A percentile compares a stretch with the other conserved stretches of the same genome.
These are phyloP conservation scores for Fusarium abutilonis DNA, from an alignment of 2,329 filamentous ascomycete species.

Conservation along the genomic window DNA sequence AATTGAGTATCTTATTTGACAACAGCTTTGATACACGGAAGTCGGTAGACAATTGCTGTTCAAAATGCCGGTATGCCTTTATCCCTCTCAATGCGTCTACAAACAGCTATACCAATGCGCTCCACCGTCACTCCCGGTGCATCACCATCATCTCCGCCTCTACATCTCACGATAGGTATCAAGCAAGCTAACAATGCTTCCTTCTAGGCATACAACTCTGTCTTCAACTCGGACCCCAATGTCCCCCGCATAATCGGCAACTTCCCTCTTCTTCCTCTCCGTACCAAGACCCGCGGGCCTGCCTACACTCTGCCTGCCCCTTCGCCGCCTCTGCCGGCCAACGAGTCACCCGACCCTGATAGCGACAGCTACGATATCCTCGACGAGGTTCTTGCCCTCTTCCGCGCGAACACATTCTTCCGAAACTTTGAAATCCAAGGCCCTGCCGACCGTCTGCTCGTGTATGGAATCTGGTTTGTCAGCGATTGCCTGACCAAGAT, in stretches of 20 bases:
- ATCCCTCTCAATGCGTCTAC: neutral
- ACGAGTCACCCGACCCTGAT: slow-evolving; percentile 79
- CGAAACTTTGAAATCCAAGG: slow-evolving; percentile 99
- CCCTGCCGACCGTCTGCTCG: slow-evolving; percentile 89
- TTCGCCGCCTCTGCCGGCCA: slow-evolving; percentile 64
- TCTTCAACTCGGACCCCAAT: slow-evolving; percentile 87
- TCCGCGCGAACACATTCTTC: slow-evolving; percentile 98
- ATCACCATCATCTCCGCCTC: slow-evolving; percentile 31
- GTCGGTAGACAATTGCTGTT: slow-evolving; percentile 40
- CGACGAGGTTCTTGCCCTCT: slow-evolving; percentile 90
- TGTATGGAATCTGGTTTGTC: slow-evolving; percentile 96
- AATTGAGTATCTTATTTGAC: slow-evolving; percentile 18
- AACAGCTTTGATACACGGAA: slow-evolving; percentile 40
- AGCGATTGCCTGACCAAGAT: slow-evolving; percentile 92
- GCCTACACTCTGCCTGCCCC: slow-evolving; percentile 81
- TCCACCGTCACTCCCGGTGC: slow-evolving; percentile 13
- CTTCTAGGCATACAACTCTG: slow-evolving; percentile 90
- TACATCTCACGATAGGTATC: slow-evolving; percentile 22
- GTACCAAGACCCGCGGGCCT: slow-evolving; percentile 94
- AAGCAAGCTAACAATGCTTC: slow-evolving; percentile 40
- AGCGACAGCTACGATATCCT: slow-evolving; percentile 95
- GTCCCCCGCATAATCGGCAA: slow-evolving; percentile 76
- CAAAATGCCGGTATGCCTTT: slow-evolving; percentile 59
- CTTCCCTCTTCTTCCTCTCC: slow-evolving; percentile 92
- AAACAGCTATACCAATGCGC: slow-evolving; percentile 2